Conservation (phyloP, 306 rosid genomes). For the Castanopsis chinensis region DNA sequence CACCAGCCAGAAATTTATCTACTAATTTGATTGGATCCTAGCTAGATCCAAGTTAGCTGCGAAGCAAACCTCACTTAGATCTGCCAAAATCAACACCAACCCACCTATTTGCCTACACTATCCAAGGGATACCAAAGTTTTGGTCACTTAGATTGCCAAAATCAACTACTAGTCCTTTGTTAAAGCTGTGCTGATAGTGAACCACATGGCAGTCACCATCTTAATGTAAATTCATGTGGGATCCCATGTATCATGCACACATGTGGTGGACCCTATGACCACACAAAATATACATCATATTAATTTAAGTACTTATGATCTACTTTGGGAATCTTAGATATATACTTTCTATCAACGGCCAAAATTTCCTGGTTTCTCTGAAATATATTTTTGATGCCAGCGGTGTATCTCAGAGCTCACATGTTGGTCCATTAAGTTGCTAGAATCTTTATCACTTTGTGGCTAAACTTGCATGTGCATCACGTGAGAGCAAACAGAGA, state of each 20-base stretch:
- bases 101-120: too few relatives aligned
- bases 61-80: too few relatives aligned
- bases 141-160: not conserved
- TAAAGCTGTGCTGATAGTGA: not conserved
- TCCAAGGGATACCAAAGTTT: too few relatives aligned
- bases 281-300: not conserved
- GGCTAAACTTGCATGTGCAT: constrained; percentile 29
- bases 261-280: not conserved
- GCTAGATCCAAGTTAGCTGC: not conserved
- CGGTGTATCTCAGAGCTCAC: constrained; percentile 14
- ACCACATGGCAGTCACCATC: not conserved
- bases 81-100: too few relatives aligned
- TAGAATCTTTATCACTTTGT: not conserved
- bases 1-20: not conserved
- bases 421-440: constrained; percentile 3
- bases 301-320: not conserved
- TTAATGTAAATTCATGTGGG: not conserved
- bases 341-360: not conserved
- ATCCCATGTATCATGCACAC: not conserved
- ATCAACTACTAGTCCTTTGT: not conserved
- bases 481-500: constrained; percentile 23
- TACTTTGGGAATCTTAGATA: constrained; percentile 14
- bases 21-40: not conserved
- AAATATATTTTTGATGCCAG: too few relatives aligned
- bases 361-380: too few relatives aligned